Base-by-base conservation (phyloP, 345 rosid genomes). In the Eucalyptus tenuipes region DNA sequence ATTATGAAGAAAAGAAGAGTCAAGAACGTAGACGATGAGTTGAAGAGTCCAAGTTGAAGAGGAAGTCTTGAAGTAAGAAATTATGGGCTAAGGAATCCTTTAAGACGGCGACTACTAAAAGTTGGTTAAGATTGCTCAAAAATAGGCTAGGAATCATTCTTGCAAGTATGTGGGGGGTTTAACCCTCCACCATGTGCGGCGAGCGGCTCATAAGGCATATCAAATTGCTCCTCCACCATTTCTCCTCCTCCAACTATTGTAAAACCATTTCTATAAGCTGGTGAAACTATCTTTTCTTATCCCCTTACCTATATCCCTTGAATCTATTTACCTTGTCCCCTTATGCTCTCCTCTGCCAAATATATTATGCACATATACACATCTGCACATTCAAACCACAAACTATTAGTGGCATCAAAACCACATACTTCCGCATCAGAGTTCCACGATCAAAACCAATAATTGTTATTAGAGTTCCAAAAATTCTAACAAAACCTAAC, bases 51-150 rank as follows among this genome's bases (percentile, higher is more conserved):
- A 9, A 8, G 27, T 53, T 22, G 59, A 25, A 57, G 66, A 57
- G 64, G n/a, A 57, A 57, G n/a, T 11, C 66, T 25, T 25, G 64
- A 24, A 57, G n/a, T 10, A 57, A 24, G 64, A 24, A 57, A 57
- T 10, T 24, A 57, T 24, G n/a, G 64, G 64, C 64, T 24, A 4
- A 57, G 29, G 64, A 57, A 25, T 57, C 64, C 29, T 57, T 24
- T 0, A 53, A 53, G 27, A 22, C 59, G 25, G 27, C 25, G 27
- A 37, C 40, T 37, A 20, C 25, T 53, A 22, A 0, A 22, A 0
- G 59, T 53, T 53, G 59, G 25, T 53, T 8, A 53, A 53, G 11
- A 20, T 53, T 53, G 59, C 11, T 10, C 25, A 53, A 1, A 3
- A 53, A 20, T 53, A 53, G 59, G 59, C 59, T 53, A 53, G 11